A percentile compares a stretch with the other conserved stretches of the same genome.
Evolutionary conservation across 108 stramenopile species (phyloP).

Genomic region (Parietichytrium sp.): DNA sequence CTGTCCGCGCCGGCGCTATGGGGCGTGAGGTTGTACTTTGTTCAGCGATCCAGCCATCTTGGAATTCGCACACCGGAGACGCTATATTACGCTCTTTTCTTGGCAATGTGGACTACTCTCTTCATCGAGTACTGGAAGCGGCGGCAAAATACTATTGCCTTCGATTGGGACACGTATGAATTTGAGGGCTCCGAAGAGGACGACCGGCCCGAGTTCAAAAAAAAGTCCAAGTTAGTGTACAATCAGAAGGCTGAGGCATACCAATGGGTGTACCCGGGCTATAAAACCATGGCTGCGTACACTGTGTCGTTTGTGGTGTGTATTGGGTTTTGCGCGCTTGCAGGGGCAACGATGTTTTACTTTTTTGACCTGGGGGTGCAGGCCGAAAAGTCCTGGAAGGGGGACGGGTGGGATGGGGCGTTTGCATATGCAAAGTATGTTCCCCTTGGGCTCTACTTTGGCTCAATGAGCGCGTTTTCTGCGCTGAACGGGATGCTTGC

Average conservation of each 20-base stretch:
- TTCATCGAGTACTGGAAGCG: constrained; percentile 86
- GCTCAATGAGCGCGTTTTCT: neutral
- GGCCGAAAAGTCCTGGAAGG: neutral
- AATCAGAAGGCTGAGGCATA: neutral
- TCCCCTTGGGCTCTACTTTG: neutral
- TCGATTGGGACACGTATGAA: constrained; percentile 84
- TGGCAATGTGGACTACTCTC: constrained; percentile 88
- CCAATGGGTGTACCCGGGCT: neutral
- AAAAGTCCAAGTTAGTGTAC: neutral
- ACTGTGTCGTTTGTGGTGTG: neutral
- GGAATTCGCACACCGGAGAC: constrained; percentile 6
- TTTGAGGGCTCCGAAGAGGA: constrained; percentile 83
- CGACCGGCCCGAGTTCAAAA: constrained; percentile 76
- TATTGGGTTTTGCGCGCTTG: neutral
- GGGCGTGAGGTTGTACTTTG: constrained; percentile 70
- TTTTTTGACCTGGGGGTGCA: constrained; percentile 1
- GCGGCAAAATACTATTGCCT: constrained; percentile 73
- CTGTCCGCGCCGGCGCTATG: constrained; percentile 68
- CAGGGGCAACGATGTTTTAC: neutral
- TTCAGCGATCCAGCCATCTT: constrained; percentile 51
- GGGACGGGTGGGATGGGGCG: neutral
- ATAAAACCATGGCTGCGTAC: neutral
- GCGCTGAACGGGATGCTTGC: neutral
- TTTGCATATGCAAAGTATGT: neutral
- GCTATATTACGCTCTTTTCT: constrained; percentile 52